phyloP scores from a whole-genome alignment of 805 yeast species.

The Metschnikowia amazonensis region DNA sequence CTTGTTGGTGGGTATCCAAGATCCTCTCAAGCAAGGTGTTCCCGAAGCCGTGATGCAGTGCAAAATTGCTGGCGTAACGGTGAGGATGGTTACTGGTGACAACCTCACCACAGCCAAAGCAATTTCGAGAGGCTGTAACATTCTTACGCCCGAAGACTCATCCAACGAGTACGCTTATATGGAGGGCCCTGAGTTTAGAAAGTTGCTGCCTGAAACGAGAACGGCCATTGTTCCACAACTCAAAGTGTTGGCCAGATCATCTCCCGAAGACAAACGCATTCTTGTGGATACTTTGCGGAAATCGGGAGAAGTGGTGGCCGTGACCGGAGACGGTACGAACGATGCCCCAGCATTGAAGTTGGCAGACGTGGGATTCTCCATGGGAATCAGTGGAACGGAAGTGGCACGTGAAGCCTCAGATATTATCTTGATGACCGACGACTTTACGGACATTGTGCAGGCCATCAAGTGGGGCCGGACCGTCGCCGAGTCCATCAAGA shows the following conservation, averaged over 20 bases:
- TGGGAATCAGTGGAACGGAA: slow-evolving; percentile 98
- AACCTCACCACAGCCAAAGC: slow-evolving; percentile 88
- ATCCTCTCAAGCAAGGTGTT: slow-evolving; percentile 89
- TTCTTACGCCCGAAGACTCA: slow-evolving; percentile 50
- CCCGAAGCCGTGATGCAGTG: slow-evolving; percentile 85
- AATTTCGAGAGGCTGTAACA: slow-evolving; percentile 83
- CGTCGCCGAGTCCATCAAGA: slow-evolving; percentile 89
- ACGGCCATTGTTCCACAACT: slow-evolving; percentile 62
- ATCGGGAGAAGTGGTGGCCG: slow-evolving; percentile 93
- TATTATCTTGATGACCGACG: slow-evolving; percentile 89
- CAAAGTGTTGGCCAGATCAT: slow-evolving; percentile 86
- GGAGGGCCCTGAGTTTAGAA: slow-evolving; percentile 92
- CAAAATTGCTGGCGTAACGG: slow-evolving; percentile 86
- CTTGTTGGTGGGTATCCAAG: slow-evolving; percentile 87
- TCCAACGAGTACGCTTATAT: slow-evolving; percentile 59
- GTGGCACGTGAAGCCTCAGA: slow-evolving; percentile 98
- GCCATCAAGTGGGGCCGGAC: slow-evolving; percentile 99
- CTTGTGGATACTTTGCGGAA: slow-evolving; percentile 76
- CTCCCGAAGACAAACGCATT: slow-evolving; percentile 91
- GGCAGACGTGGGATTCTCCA: slow-evolving; percentile 97
- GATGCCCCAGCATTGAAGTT: slow-evolving; percentile 96
- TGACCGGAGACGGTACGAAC: slow-evolving; percentile 98
- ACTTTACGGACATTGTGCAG: slow-evolving; percentile 88
- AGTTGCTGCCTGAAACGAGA: slow-evolving; percentile 56
- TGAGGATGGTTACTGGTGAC: slow-evolving; percentile 98